These are phyloP conservation scores for Thamnidium elegans DNA, from an alignment of 192 early-diverging fungal genomes.

Conservation along the genomic window DNA sequence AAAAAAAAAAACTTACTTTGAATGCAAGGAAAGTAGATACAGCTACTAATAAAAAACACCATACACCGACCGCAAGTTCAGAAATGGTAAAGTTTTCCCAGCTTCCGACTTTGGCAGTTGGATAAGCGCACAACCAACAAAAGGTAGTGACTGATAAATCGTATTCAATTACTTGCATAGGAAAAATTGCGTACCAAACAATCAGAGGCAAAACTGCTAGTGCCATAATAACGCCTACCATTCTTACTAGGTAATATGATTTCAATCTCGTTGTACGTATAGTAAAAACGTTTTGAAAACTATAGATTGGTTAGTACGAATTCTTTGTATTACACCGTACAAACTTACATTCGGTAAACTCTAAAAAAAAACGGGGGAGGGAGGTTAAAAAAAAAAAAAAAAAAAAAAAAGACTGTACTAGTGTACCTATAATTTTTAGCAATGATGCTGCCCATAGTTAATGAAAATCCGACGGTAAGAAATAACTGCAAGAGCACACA, in stretches of 20 bases:
- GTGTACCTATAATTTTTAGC: slow-evolving; percentile 46
- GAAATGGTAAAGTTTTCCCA: slow-evolving; percentile 28
- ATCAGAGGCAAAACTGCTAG: slow-evolving; percentile 11
- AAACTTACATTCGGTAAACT: slow-evolving; percentile 33
- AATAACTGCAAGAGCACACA: slow-evolving; percentile 38
- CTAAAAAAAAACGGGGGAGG: slow-evolving; percentile 29
- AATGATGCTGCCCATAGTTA: slow-evolving; percentile 48
- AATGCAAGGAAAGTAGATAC: slow-evolving; percentile 36
- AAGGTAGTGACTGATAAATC: neutral
- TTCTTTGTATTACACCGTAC: neutral
- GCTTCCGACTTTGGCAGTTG: slow-evolving; percentile 20
- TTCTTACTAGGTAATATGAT: slow-evolving; percentile 17
- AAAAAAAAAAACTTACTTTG: slow-evolving; percentile 34
- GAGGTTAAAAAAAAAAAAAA: neutral
- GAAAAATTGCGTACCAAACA: slow-evolving; percentile 22
- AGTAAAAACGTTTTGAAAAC: slow-evolving; percentile 31
- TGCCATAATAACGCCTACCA: slow-evolving; percentile 9
- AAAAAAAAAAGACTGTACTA: neutral
- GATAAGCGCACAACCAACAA: slow-evolving; percentile 19
- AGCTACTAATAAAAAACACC: slow-evolving; percentile 16
- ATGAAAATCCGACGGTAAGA: slow-evolving; percentile 38
- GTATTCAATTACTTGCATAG: neutral
- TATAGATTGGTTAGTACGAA: slow-evolving; percentile 2
- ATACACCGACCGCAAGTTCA: slow-evolving; percentile 17
- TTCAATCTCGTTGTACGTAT: slow-evolving; percentile 32